These are phyloP conservation scores for Dactylellina cionopaga DNA, from an alignment of 2,329 filamentous ascomycete species.

Conservation along the genomic window DNA sequence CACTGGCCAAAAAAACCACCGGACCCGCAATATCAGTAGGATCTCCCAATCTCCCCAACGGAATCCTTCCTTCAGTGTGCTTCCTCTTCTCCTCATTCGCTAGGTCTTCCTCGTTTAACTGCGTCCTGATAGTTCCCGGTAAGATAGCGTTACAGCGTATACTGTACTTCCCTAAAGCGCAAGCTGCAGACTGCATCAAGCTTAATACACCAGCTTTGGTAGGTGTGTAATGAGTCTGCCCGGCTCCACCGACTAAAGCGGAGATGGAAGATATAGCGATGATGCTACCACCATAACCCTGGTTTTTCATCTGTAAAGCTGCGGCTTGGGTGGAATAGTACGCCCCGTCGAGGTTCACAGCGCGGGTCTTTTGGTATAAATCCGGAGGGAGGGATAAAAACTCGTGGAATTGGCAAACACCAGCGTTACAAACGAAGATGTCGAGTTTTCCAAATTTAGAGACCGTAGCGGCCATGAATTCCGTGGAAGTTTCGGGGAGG, in stretches of 20 bases:
- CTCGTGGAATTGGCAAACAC: constrained; percentile 86
- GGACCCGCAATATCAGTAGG: constrained; percentile 82
- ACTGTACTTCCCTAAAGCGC: constrained; percentile 77
- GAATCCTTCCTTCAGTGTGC: constrained; percentile 85
- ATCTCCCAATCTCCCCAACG: constrained; percentile 77
- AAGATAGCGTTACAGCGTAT: constrained; percentile 86
- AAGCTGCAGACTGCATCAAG: constrained; percentile 84
- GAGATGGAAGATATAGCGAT: constrained; percentile 79
- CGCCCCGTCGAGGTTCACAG: constrained; percentile 86
- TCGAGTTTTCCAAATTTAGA: constrained; percentile 67
- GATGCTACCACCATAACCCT: constrained; percentile 77
- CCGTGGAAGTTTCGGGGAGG: constrained; percentile 74
- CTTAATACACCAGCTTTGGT: constrained; percentile 85
- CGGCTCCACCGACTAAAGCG: constrained; percentile 79
- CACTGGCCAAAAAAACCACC: constrained; percentile 83
- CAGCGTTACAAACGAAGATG: constrained; percentile 71
- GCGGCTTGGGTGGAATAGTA: constrained; percentile 89
- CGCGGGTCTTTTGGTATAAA: constrained; percentile 76
- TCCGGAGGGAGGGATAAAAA: constrained; percentile 78
- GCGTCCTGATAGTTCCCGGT: constrained; percentile 83
- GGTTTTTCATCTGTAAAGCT: constrained; percentile 78
- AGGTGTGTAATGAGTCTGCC: constrained; percentile 86
- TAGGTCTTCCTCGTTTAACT: constrained; percentile 84
- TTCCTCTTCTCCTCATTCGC: constrained; percentile 74
- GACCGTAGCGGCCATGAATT: constrained; percentile 75